Evolutionary conservation across 495 filamentous ascomycete species (phyloP).

Genomic region (Ramalina intermedia): DNA sequence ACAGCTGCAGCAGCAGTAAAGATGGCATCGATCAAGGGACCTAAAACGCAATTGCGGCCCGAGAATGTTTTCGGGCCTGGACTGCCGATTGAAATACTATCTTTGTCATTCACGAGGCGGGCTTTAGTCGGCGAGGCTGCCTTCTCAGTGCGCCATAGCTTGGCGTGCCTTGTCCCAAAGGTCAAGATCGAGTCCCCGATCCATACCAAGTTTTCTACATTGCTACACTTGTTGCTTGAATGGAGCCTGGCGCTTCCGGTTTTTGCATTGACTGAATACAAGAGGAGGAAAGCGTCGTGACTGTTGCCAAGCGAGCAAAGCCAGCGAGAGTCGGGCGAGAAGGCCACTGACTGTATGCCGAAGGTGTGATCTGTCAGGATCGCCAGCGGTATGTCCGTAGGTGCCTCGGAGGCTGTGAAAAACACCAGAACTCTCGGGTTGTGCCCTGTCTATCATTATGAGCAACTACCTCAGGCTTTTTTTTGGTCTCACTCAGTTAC

Average conservation of each 20-base stretch:
- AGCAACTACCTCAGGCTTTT: conserved; percentile 4
- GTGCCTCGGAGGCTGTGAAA: conserved; percentile 56
- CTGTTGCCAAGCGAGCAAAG: conserved; percentile 74
- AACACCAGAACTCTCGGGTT: conserved; percentile 84
- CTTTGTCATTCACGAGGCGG: conserved; percentile 28
- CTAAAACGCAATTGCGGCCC: conserved; percentile 45
- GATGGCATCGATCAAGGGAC: conserved; percentile 54
- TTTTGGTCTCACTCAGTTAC: conserved; percentile 28
- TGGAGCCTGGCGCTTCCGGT: conserved; percentile 78
- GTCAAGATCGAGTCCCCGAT: conserved; percentile 56
- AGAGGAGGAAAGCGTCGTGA: conserved; percentile 87
- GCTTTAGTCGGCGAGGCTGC: conserved; percentile 33
- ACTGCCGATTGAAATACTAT: conserved; percentile 22
- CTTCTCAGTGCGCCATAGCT: conserved; percentile 79
- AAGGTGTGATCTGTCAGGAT: conserved; percentile 81
- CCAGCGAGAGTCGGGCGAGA: conserved; percentile 76
- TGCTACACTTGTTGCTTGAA: conserved; percentile 88
- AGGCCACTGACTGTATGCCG: conserved; percentile 76
- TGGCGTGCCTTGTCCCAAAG: conserved; percentile 79
- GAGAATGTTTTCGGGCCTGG: conserved; percentile 40
- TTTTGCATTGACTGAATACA: conserved; percentile 73
- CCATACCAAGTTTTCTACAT: conserved; percentile 75
- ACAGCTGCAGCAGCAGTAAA: conserved; percentile 70
- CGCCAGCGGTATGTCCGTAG: conserved; percentile 68
- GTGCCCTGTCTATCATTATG: conserved; percentile 57